Base-by-base conservation (phyloP, 805 yeast genomes). In the fission yeast (Schizosaccharomyces pombe) region DNA sequence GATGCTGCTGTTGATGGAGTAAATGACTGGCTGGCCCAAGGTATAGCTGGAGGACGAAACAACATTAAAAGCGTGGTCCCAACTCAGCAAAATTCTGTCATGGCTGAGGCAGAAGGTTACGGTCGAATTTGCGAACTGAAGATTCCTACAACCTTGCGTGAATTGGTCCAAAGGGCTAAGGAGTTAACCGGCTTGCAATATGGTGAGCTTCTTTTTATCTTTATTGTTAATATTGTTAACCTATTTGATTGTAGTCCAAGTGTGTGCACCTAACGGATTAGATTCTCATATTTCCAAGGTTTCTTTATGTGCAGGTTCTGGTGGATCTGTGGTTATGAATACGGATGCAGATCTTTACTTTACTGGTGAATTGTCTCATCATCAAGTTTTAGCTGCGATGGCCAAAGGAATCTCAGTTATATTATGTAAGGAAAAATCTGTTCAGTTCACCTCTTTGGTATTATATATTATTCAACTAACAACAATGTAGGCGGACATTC, bases 291-390 rank as follows among this genome's bases (percentile, higher is more conserved):
- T 85, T 54, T 66, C 64, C 26, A 72, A 75, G 0, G 69, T 86
- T 24, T 97, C 96, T 0, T 65, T 91, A 14, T 91, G 99, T 67
- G 97, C 98, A 2, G 99, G 99, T 0, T 82, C 95, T 1, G 97
- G 98, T 0, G 80, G 83, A 2, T 72, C 80, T 1, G 85, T 87
- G 1, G 79, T 85, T 66, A 63, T 67, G 34, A 66, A 69, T 5
- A 62, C 65, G 8, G 57, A 55, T 3, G 79, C 79, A 0, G 97
- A 91, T 61, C 69, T 86, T 47, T 82, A 75, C 63, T 75, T 78
- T 61, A 87, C 98, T 0, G 99, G 99, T 1, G 99, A 91, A 64
- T 68, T 91, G 59, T 80, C 94, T 26, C 99, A 91, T 62, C 99
- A 91, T 63, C 96, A 91, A 64, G 81, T 82, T 8, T 72, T 91